Conservation (phyloP, 2,329 filamentous ascomycete species). For the Penicillium palitans region DNA sequence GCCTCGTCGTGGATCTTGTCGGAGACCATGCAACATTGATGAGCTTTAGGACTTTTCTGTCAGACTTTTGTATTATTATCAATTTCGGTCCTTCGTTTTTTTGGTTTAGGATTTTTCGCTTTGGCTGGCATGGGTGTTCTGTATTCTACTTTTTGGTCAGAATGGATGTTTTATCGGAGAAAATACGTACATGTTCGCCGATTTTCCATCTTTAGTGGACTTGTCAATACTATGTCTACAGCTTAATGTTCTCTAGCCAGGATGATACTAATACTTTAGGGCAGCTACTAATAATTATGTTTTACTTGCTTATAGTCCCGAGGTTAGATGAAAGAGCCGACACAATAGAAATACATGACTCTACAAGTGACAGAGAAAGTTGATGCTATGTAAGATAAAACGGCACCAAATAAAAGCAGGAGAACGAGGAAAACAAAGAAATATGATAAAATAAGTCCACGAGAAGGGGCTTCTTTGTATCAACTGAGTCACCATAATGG, state of each 20-base stretch:
- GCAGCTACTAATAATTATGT: neutral
- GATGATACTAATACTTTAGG: neutral
- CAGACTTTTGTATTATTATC: neutral
- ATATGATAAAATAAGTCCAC: neutral
- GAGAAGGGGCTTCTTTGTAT: neutral
- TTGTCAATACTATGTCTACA: neutral
- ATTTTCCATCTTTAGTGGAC: no score
- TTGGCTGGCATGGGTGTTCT: neutral
- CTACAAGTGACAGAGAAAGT: neutral
- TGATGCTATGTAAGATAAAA: neutral
- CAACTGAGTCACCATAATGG: slow-evolving; percentile 7
- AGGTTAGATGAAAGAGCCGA: neutral
- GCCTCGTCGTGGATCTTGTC: slow-evolving; percentile 1
- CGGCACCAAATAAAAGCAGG: neutral
- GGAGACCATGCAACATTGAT: slow-evolving; percentile 8
- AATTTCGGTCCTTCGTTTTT: neutral
- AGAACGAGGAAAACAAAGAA: neutral
- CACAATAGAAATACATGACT: neutral
- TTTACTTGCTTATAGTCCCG: neutral
- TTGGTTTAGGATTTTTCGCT: neutral
- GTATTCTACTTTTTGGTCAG: neutral
- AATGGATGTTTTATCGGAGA: neutral
- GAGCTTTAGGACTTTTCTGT: neutral
- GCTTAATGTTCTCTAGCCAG: neutral
- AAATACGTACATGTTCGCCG: no score